phyloP scores from a whole-genome alignment of 768 basidiomycete species.

The Kwoniella dejecticola region DNA sequence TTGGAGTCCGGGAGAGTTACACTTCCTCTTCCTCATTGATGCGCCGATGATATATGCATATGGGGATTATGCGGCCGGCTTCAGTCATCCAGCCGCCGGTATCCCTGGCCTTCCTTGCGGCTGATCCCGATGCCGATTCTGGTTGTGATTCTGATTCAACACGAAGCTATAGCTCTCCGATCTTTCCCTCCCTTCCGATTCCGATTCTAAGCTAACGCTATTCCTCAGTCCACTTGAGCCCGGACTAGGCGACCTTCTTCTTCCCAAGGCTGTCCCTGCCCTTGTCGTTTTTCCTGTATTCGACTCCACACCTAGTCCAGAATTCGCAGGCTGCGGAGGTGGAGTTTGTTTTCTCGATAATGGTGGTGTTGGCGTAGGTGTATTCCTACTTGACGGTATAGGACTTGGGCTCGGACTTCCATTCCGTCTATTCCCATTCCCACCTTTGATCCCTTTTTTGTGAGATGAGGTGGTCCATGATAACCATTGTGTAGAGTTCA shows the following conservation, averaged over 20 bases:
- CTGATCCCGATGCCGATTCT: too few relatives aligned
- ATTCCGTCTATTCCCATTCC: slow-evolving; percentile 6
- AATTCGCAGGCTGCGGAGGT: slow-evolving; percentile 13
- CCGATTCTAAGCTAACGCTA: not conserved
- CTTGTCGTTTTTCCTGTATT: not conserved
- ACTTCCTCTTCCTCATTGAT: too few relatives aligned
- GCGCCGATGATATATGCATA: too few relatives aligned
- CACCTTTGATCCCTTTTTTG: not conserved
- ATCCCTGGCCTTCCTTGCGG: too few relatives aligned
- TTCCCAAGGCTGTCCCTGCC: not conserved
- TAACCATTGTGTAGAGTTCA: slow-evolving; percentile 9
- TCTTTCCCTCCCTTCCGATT: slow-evolving; percentile 24
- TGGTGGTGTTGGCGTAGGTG: slow-evolving; percentile 32
- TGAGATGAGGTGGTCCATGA: not conserved
- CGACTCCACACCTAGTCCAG: not conserved
- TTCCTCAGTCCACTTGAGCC: slow-evolving; percentile 11
- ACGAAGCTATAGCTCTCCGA: slow-evolving; percentile 45
- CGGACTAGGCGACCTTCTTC: slow-evolving; percentile 27
- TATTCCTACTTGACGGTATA: not conserved
- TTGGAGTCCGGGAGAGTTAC: too few relatives aligned
- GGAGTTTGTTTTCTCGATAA: slow-evolving; percentile 34
- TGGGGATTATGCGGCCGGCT: too few relatives aligned
- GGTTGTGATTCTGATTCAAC: slow-evolving; percentile 8
- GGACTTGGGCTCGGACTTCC: slow-evolving; percentile 5
- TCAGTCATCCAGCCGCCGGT: too few relatives aligned